Evolutionary conservation across 495 filamentous ascomycete genomes (phyloP), one percentile per base, ranked within the genome.

Genomic region (Tuber calosporum): DNA sequence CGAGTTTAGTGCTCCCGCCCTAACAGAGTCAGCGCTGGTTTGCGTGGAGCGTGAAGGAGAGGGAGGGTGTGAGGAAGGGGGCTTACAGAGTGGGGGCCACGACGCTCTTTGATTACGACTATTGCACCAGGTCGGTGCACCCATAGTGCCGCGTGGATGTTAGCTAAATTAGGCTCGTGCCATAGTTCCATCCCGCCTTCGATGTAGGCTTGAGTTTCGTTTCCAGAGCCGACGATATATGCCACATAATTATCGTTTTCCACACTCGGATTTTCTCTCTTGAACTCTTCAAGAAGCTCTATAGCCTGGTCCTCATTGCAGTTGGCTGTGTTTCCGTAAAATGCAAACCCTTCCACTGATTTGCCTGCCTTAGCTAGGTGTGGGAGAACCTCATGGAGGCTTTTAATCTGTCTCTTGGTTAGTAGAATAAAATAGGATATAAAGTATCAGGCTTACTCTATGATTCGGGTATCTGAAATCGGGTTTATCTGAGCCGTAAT

Each of bases 401-500:
- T 75, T 0, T 90, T 89, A 66, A 97, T 92, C 84, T 91, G 93
- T 38, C 48, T 30, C 40, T 66, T 73, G 17, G 41, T 11, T 13
- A 70, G 83, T 74, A 84, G 79, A 19, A 66, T 19, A 58, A n/a
- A 17, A 43, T 42, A 1, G 7, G 17, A 66, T 1, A 34, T 8
- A 45, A 36, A 45, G 26, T 36, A 67, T 37, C 62, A 39, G 39
- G 72, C 72, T 80, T 80, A 19, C 69, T 20, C 37, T 74, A 62
- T 34, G 13, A 34, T 62, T 74, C 9, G 86, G 85, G 71, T 87
- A 84, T 53, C 95, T 87, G 3, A 92, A 84, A 81, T 99, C 96
- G 2, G 95, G 95, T 81, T 99, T 99, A 82, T 99, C 95, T 20
- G 88, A 90, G 8, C 95, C 95, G 78, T 93, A 96, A 19, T 82